Evolutionary conservation across 2,329 filamentous ascomycete species (phyloP), one percentile per base, ranked within the genome.

Genomic region (Talaromyces sp.): DNA sequence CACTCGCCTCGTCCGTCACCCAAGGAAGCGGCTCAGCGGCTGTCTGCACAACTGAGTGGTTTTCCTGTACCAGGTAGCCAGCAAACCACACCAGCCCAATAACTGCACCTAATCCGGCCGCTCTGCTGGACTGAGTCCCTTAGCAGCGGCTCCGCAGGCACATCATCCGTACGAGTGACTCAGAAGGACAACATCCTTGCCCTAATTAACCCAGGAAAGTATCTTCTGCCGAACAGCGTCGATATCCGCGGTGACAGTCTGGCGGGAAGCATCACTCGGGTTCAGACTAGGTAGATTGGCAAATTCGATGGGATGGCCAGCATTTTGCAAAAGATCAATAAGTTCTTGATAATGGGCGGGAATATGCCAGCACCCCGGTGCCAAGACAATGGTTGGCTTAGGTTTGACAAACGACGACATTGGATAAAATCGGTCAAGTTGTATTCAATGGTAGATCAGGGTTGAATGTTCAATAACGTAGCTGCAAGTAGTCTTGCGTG

Each of bases 361-460:
- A 0, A 65, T 63, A 66, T 79, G 76, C 73, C 72, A 75, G 33
- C 72, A 73, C 18, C 75, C 75, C 6, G 72, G 74, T 5, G 76
- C 63, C 56, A 77, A 61, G 60, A 77, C 70, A 53, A 78, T 67
- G 10, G 72, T 68, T 2, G 73, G 75, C 63, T 76, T 77, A 27
- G 57, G 18, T 10, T 27, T 27, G 12, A 9, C 3, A 27, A 18
- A 51, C 27, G 42, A 47, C 5, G 27, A 23, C 18, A 28, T 51
- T n/a, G 18, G 18, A 9, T n/a, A 3, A 28, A 23, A 51, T 72
- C 51, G 71, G 70, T 8, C 18, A 28, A 28, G 44, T 51, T 51
- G 44, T 18, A 51, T 23, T 12, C 2, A 9, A 27, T n/a, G 2
- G 42, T 34, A 47, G 42, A 47, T 47, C 42, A 23, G 10, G 23